A percentile compares a stretch with the other conserved stretches of the same genome.
phyloP scores from a whole-genome alignment of 106 monocot species.

The Platanthera zijinensis region DNA sequence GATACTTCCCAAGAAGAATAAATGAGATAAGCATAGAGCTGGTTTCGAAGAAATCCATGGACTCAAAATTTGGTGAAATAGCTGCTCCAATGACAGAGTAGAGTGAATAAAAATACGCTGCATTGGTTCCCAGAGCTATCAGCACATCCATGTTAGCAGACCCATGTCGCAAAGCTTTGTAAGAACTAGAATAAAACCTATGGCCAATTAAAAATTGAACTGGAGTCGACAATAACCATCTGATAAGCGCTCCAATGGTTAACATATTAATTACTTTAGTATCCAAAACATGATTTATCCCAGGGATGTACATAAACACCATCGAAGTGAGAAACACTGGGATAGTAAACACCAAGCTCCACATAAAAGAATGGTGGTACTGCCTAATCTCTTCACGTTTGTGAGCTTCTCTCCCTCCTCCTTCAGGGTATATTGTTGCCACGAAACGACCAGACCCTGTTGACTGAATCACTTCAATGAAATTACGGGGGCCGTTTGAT shows the following conservation, averaged over 20 bases:
- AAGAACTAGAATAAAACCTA: conserved; percentile 23
- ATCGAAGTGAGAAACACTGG: conserved; percentile 24
- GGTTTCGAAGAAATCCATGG: conserved; percentile 21
- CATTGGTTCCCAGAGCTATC: conserved; percentile 21
- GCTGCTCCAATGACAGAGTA: conserved; percentile 10
- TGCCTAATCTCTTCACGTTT: conserved; percentile 54
- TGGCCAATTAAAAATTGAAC: conserved; percentile 20
- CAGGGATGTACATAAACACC: conserved; percentile 20
- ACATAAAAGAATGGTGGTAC: conserved; percentile 56
- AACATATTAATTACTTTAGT: conserved; percentile 13
- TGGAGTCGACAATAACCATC: conserved; percentile 18
- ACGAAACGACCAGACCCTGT: conserved; percentile 30
- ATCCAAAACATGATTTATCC: conserved; percentile 44
- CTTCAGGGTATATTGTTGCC: conserved; percentile 66
- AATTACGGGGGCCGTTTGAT: conserved; percentile 72
- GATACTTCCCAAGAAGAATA: conserved; percentile 27
- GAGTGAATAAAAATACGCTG: conserved; percentile 25
- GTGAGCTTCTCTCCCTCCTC: conserved; percentile 31
- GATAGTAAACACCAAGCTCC: conserved; percentile 64
- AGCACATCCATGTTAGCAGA: conserved; percentile 32
- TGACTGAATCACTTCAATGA: conserved; percentile 76
- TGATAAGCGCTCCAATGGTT: conserved; percentile 11
- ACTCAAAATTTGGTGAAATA: conserved; percentile 6
- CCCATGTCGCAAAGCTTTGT: conserved; percentile 18
- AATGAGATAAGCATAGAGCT: conserved; percentile 28